phyloP scores from a whole-genome alignment of 371 early-diverging fungal species.

The Saksenaea vasiformis region DNA sequence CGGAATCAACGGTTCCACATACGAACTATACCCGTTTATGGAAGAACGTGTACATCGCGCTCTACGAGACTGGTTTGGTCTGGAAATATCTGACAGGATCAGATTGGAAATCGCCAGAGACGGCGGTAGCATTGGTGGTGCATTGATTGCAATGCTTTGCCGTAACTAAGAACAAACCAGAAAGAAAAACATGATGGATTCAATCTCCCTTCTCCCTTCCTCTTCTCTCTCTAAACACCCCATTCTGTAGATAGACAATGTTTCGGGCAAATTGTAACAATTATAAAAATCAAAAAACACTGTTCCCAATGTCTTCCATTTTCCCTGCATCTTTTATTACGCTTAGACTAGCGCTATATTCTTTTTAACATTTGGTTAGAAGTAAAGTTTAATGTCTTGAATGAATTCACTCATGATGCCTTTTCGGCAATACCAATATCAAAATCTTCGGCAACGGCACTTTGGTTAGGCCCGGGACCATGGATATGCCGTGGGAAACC shows the following conservation, averaged over 20 bases:
- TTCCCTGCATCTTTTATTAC: neutral
- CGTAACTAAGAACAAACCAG: slow-evolving; percentile 8
- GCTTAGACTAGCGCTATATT: too few species aligned
- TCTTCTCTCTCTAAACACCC: neutral
- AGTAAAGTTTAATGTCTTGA: too few species aligned
- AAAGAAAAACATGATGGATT: slow-evolving; percentile 7
- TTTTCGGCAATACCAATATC: too few species aligned
- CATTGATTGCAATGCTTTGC: slow-evolving; percentile 52
- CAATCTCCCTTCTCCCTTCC: neutral
- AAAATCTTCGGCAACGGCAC: too few species aligned
- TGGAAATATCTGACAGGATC: slow-evolving; percentile 26
- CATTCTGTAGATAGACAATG: slow-evolving; percentile 2
- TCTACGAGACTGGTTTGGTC: slow-evolving; percentile 43
- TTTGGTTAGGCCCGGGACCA: too few species aligned
- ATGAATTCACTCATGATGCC: too few species aligned
- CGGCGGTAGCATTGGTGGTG: slow-evolving; percentile 51
- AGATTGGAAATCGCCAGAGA: slow-evolving; percentile 42
- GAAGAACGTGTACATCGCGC: slow-evolving; percentile 29
- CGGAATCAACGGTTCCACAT: slow-evolving; percentile 49
- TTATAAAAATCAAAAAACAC: neutral
- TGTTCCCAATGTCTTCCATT: neutral
- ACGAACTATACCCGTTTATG: slow-evolving; percentile 46
- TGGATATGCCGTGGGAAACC: too few species aligned
- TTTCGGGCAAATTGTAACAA: neutral
- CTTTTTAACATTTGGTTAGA: too few species aligned